Evolutionary conservation across 805 yeast genomes (phyloP).

Genomic region (Wickerhamiella australiensis): DNA sequence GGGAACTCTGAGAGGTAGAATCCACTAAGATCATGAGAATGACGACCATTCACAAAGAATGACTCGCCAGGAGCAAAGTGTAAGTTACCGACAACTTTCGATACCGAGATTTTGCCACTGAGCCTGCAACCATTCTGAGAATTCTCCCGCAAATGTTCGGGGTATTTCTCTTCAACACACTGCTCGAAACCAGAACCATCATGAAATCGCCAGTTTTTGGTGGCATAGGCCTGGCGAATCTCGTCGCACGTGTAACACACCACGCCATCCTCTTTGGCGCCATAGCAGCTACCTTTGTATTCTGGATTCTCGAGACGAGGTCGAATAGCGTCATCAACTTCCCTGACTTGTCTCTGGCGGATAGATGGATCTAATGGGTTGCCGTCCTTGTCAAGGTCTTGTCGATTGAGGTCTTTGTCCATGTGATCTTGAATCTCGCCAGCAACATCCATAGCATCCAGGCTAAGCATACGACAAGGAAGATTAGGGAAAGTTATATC

Average conservation of each 20-base stretch:
- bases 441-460: constrained; percentile 80
- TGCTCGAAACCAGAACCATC: constrained; percentile 83
- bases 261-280: constrained; percentile 48
- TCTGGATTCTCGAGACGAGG: constrained; percentile 29
- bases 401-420: constrained; percentile 58
- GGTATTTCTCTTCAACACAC: constrained; percentile 84
- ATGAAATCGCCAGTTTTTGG: constrained; percentile 71
- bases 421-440: constrained; percentile 77
- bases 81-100: constrained; percentile 77
- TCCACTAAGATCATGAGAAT: constrained; percentile 74
- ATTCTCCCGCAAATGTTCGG: constrained; percentile 43
- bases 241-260: constrained; percentile 84
- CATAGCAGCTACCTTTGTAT: constrained; percentile 87
- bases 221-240: constrained; percentile 68
- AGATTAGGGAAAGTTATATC: constrained; percentile 74
- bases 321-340: constrained; percentile 24
- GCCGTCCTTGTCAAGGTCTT: constrained; percentile 49
- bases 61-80: constrained; percentile 96
- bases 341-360: constrained; percentile 33
- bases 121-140: constrained; percentile 81
- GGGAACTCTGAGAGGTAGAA: constrained; percentile 44
- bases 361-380: constrained; percentile 33
- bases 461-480: constrained; percentile 67
- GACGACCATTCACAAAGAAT: constrained; percentile 40
- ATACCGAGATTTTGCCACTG: constrained; percentile 63